Conservation (phyloP, 352 stramenopile species). For the Hyaloperonospora arabidopsidis region DNA sequence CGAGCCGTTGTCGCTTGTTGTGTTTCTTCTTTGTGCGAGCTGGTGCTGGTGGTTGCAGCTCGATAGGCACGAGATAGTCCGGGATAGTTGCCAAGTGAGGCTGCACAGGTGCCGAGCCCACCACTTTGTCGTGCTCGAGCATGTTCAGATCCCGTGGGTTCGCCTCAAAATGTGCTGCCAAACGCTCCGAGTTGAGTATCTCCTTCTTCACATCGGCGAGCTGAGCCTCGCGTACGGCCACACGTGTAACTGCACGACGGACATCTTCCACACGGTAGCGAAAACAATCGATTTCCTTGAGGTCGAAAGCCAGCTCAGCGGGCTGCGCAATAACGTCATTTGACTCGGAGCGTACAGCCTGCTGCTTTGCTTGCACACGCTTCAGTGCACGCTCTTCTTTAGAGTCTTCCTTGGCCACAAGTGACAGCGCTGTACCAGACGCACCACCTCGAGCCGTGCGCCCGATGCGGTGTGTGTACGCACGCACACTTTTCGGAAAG, state of each 20-base stretch:
- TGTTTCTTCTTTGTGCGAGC: constrained; percentile 62
- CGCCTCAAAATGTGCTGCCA: constrained; percentile 77
- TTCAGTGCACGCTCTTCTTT: constrained; percentile 82
- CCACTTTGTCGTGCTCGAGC: constrained; percentile 95
- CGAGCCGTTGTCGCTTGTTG: constrained; percentile 51
- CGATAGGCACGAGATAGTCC: constrained; percentile 95
- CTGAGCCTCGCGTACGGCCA: constrained; percentile 91
- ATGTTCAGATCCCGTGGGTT: constrained; percentile 93
- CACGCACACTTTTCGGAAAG: constrained; percentile 90
- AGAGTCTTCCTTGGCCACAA: constrained; percentile 80
- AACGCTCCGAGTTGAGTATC: constrained; percentile 96
- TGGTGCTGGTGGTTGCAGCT: constrained; percentile 85
- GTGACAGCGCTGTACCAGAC: constrained; percentile 93
- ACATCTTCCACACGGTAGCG: constrained; percentile 95
- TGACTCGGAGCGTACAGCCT: constrained; percentile 62
- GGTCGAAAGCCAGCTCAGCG: constrained; percentile 93
- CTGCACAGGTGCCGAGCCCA: constrained; percentile 90
- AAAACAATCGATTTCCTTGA: constrained; percentile 98
- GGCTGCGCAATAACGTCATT: constrained; percentile 89
- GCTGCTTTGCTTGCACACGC: constrained; percentile 90
- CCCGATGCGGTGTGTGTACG: constrained; percentile 98
- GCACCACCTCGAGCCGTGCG: constrained; percentile 94
- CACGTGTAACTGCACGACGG: constrained; percentile 89
- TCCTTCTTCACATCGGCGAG: constrained; percentile 95
- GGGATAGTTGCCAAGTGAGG: constrained; percentile 93